Evolutionary conservation across 345 rosid species (phyloP).

Genomic region (Psidium guajava): DNA sequence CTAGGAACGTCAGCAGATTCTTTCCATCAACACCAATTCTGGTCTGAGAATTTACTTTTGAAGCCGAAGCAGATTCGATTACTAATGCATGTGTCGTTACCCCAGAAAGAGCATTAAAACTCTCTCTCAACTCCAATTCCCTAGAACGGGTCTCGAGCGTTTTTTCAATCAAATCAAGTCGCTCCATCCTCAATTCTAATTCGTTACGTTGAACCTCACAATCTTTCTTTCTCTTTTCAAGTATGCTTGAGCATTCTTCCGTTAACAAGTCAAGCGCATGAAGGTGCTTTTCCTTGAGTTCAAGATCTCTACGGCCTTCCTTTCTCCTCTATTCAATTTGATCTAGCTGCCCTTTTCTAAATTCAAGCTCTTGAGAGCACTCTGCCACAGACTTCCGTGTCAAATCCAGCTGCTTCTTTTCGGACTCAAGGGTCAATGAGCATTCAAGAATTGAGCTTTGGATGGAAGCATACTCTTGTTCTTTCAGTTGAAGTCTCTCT

Average conservation of each 20-base stretch:
- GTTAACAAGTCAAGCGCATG: not conserved
- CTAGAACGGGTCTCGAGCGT: not conserved
- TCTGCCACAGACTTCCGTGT: not conserved
- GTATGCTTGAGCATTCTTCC: not conserved
- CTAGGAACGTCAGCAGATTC: constrained; percentile 10
- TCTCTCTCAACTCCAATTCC: not conserved
- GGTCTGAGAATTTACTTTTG: not conserved
- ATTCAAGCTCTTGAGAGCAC: not conserved
- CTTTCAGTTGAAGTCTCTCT: not conserved
- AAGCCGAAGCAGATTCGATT: not conserved
- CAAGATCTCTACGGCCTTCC: not conserved
- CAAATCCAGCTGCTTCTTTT: not conserved
- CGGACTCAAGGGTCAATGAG: not conserved
- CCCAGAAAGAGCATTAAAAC: not conserved
- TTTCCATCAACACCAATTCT: not conserved
- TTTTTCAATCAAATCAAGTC: not conserved
- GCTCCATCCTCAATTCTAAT: not conserved
- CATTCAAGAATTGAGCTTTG: not conserved
- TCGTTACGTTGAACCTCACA: not conserved
- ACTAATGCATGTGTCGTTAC: not conserved
- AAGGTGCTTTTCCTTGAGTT: not conserved
- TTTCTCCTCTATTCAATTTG: not conserved
- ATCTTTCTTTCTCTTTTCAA: not conserved
- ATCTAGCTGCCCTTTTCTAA: not conserved
- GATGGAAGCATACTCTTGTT: not conserved